A percentile compares a stretch with the other conserved stretches of the same genome.
These are phyloP conservation scores for Hypocreales sp. DNA, from an alignment of 2,329 filamentous ascomycete genomes.

Conservation along the genomic window DNA sequence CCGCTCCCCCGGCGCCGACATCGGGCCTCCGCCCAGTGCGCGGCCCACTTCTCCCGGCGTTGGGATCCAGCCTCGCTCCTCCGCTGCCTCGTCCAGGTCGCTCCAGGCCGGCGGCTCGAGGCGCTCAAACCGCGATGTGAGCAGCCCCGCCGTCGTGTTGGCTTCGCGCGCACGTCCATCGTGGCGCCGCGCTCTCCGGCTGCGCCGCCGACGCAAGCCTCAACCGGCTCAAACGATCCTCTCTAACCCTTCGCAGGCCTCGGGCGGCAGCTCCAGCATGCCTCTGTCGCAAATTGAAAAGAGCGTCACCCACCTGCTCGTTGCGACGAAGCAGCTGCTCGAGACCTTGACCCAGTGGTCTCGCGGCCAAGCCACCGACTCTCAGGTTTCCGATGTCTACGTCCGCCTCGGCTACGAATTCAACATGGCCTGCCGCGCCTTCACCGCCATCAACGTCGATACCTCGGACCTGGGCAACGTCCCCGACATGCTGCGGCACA, in stretches of 20 bases:
- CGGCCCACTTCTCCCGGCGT: constrained; percentile 47
- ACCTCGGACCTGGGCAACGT: constrained; percentile 90
- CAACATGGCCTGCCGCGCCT: constrained; percentile 95
- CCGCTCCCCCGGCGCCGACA: constrained; percentile 47
- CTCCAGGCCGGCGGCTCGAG: constrained; percentile 18
- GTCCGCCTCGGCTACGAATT: constrained; percentile 96
- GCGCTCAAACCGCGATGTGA: constrained; percentile 18
- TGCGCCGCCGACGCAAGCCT: neutral
- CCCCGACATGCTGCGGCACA: constrained; percentile 75
- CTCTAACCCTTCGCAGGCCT: constrained; percentile 13
- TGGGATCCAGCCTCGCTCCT: constrained; percentile 44
- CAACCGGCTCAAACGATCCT: neutral
- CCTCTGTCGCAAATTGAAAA: constrained; percentile 94
- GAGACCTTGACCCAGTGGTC: constrained; percentile 98
- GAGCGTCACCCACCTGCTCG: constrained; percentile 91
- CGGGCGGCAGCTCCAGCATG: constrained; percentile 51
- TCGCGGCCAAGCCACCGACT: constrained; percentile 77
- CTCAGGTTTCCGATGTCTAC: constrained; percentile 94
- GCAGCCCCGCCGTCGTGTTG: constrained; percentile 5
- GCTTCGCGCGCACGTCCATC: constrained; percentile 1
- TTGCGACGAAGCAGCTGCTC: constrained; percentile 93
- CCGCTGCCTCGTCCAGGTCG: constrained; percentile 53
- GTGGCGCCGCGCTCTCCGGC: constrained; percentile 1
- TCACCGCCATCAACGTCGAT: constrained; percentile 93
- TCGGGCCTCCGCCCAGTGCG: constrained; percentile 39